Evolutionary conservation across 2,329 filamentous ascomycete genomes (phyloP).

Genomic region (Exophiala calicioides): DNA sequence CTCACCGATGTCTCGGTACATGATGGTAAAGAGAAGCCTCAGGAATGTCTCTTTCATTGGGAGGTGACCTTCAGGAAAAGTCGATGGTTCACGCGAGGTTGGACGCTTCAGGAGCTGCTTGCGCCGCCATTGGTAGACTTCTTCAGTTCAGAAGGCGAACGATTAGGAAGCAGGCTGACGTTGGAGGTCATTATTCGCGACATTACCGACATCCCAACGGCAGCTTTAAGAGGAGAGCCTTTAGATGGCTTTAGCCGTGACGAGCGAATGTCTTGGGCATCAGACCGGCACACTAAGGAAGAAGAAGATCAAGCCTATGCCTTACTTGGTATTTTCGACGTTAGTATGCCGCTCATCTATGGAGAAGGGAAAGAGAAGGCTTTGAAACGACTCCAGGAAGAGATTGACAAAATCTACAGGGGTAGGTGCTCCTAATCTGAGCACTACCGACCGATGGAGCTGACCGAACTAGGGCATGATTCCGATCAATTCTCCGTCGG

Average conservation of each 20-base stretch:
- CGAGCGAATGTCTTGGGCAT: slow-evolving; percentile 32
- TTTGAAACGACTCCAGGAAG: slow-evolving; percentile 15
- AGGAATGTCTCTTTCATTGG: slow-evolving; percentile 6
- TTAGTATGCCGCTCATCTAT: slow-evolving; percentile 37
- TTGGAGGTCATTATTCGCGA: slow-evolving; percentile 14
- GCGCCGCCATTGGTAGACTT: slow-evolving; percentile 22
- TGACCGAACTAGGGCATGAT: slow-evolving; percentile 11
- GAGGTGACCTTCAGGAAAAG: slow-evolving; percentile 11
- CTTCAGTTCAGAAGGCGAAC: slow-evolving; percentile 14
- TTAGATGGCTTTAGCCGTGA: slow-evolving; percentile 11
- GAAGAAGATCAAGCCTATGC: slow-evolving; percentile 36
- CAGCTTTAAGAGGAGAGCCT: slow-evolving; percentile 9
- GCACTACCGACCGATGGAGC: slow-evolving; percentile 5
- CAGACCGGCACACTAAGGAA: slow-evolving; percentile 27
- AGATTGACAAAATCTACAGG: slow-evolving; percentile 16
- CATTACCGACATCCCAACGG: slow-evolving; percentile 17
- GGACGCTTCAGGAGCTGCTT: slow-evolving; percentile 26
- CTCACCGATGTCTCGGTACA: slow-evolving; percentile 20
- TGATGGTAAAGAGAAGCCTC: slow-evolving; percentile 8
- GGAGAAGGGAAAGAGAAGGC: slow-evolving; percentile 31
- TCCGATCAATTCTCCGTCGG: slow-evolving; percentile 19
- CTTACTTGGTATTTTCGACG: slow-evolving; percentile 34
- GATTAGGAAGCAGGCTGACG: slow-evolving; percentile 18
- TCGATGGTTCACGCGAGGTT: too few relatives aligned
- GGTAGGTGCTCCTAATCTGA: slow-evolving; percentile 5